Conservation (phyloP, 2,329 filamentous ascomycete species). For the Didymella pinodella region DNA sequence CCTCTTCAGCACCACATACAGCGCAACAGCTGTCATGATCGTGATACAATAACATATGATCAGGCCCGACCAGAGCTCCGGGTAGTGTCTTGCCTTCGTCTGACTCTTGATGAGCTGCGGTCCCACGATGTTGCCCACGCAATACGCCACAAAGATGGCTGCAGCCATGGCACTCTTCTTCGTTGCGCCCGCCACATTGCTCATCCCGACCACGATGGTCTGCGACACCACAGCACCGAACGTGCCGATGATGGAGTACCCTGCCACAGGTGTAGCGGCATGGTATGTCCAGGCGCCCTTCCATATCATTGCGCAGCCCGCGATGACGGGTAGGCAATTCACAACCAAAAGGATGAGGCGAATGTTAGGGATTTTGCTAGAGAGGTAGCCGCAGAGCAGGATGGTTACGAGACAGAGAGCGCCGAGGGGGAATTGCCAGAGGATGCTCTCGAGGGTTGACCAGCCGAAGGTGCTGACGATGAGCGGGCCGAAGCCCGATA, state of each 20-base stretch:
- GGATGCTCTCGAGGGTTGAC: constrained; percentile 47
- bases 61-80: constrained; percentile 73
- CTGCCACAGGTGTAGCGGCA: constrained; percentile 71
- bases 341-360: constrained; percentile 70
- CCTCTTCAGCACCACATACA: constrained; percentile 66
- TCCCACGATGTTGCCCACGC: constrained; percentile 78
- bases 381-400: constrained; percentile 70
- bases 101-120: constrained; percentile 75
- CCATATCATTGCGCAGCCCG: constrained; percentile 79
- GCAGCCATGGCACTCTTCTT: constrained; percentile 81
- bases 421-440: constrained; percentile 76
- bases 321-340: constrained; percentile 76
- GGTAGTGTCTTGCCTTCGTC: constrained; percentile 72
- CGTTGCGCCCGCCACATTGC: constrained; percentile 77
- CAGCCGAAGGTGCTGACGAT: constrained; percentile 55
- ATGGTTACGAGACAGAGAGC: constrained; percentile 73
- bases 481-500: constrained; percentile 50
- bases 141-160: constrained; percentile 77
- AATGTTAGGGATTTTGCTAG: constrained; percentile 67
- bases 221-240: constrained; percentile 74
- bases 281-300: constrained; percentile 69
- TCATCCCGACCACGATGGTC: constrained; percentile 65
- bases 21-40: constrained; percentile 62
- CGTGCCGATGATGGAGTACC: constrained; percentile 76
- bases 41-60: constrained; percentile 72